Conservation (phyloP, 2,329 filamentous ascomycete genomes). For the Ceratocystis harringtonii region DNA sequence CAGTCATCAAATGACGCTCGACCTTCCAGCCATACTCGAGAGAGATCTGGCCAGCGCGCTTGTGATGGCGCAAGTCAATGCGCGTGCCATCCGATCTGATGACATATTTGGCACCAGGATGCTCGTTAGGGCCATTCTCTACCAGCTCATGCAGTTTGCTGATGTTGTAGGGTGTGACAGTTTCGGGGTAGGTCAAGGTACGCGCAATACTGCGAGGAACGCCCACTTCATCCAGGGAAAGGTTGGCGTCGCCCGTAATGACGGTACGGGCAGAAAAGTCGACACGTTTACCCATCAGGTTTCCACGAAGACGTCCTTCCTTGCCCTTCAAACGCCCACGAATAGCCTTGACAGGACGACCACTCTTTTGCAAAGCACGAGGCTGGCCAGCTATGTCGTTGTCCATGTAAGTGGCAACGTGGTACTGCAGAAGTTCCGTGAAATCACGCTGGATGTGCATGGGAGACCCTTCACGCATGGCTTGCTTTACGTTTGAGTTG, state of each 20-base stretch:
- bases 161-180: slow-evolving; percentile 96
- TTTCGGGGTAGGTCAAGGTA: slow-evolving; percentile 90
- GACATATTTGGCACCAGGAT: slow-evolving; percentile 92
- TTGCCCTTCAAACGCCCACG: slow-evolving; percentile 97
- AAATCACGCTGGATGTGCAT: slow-evolving; percentile 86
- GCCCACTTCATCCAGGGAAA: slow-evolving; percentile 93
- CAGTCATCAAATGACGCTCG: slow-evolving; percentile 87
- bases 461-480: slow-evolving; percentile 79
- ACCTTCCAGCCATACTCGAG: slow-evolving; percentile 98
- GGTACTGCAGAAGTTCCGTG: slow-evolving; percentile 83
- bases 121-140: slow-evolving; percentile 83
- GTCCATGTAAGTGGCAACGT: slow-evolving; percentile 99
- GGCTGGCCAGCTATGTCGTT: slow-evolving; percentile 96
- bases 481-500: slow-evolving; percentile 85
- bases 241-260: slow-evolving; percentile 94
- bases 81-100: slow-evolving; percentile 85
- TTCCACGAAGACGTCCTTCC: slow-evolving; percentile 92
- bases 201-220: slow-evolving; percentile 87
- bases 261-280: slow-evolving; percentile 99
- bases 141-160: slow-evolving; percentile 79
- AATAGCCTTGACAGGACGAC: slow-evolving; percentile 90
- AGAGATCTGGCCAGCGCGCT: slow-evolving; percentile 69
- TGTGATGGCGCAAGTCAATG: slow-evolving; percentile 88
- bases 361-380: slow-evolving; percentile 90
- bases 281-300: slow-evolving; percentile 98